Evolutionary conservation across 805 yeast genomes (phyloP), one percentile per base, ranked within the genome.

Genomic region (Yamadazyma philogaea): DNA sequence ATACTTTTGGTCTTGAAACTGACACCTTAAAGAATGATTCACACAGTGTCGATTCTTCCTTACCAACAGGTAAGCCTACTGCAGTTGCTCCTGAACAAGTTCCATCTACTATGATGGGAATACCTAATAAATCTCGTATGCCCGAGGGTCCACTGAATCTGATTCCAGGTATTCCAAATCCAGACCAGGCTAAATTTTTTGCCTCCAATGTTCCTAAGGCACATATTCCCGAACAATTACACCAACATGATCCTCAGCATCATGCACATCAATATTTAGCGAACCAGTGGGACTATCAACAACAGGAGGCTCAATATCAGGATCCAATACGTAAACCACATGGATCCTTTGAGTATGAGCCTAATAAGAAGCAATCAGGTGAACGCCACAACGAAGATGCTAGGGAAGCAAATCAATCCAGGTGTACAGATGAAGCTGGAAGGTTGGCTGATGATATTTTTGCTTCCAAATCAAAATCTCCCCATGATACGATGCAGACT

Each of bases 381-480:
- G 42, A 39, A 16, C 57, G 57, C 28, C 62, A 59, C 24, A 54
- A 46, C 37, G 60, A 57, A 27, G 74, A 69, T 42, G 69, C 72
- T 1, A 69, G 75, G 75, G 62, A 65, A 39, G 54, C 48, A 24
- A 54, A 40, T 30, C 50, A 52, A 2, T 18, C 53, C 0, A 46
- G 49, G 6, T 53, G 60, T 17, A 64, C 63, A 42, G 55, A 50
- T 18, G 54, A 61, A 27, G 68, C 74, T 3, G 69, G 59, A 43
- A 60, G 55, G 37, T 53, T 70, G 36, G 73, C 58, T 1, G 72
- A 68, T 40, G 73, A 67, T 49, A 68, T 70, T n/a, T 70, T 70
- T 45, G 60, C 62, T 0, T 51, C 56, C 7, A 52, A 51, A 17
- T 43, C 46, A 5, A 42, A 49, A 17, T 42, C 57, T 2, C 49